A percentile compares a stretch with the other conserved stretches of the same genome.
These are phyloP conservation scores for Lindgomyces ingoldianus DNA, from an alignment of 495 filamentous ascomycete genomes.

Conservation along the genomic window DNA sequence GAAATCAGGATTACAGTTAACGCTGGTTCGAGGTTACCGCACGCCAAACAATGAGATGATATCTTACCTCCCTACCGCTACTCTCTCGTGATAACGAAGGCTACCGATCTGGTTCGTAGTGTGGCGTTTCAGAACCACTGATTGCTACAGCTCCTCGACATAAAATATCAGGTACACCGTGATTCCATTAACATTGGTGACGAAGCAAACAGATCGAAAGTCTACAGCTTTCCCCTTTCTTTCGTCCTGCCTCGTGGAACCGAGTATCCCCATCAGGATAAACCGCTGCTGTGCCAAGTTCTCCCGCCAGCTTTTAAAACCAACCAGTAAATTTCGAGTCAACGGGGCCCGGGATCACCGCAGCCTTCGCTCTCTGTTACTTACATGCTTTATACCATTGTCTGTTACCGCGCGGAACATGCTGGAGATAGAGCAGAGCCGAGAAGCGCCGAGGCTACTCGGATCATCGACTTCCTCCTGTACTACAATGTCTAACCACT, in stretches of 20 bases:
- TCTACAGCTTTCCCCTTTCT: slow-evolving; percentile 4
- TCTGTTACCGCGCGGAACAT: slow-evolving; percentile 3
- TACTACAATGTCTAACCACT: not conserved
- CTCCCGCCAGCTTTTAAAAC: not conserved
- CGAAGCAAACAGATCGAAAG: not conserved
- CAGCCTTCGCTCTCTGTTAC: not conserved
- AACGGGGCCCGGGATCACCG: too few relatives aligned
- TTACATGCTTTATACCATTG: not conserved
- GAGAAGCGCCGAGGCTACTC: not conserved
- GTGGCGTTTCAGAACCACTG: slow-evolving; percentile 1
- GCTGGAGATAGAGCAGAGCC: not conserved
- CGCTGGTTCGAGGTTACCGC: not conserved
- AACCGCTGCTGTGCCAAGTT: not conserved
- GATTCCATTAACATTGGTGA: not conserved
- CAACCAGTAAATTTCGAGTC: not conserved
- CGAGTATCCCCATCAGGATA: not conserved
- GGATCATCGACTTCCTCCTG: not conserved
- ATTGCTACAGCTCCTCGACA: slow-evolving; percentile 8
- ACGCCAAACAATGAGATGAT: not conserved
- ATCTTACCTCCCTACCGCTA: not conserved
- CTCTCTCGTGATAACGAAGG: not conserved
- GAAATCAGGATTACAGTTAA: slow-evolving; percentile 3
- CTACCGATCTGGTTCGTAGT: slow-evolving; percentile 5
- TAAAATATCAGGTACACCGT: not conserved
- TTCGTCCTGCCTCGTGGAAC: slow-evolving; percentile 4